These are phyloP conservation scores for Glarea lozoyensis DNA, from an alignment of 495 filamentous ascomycete species.

Conservation along the genomic window DNA sequence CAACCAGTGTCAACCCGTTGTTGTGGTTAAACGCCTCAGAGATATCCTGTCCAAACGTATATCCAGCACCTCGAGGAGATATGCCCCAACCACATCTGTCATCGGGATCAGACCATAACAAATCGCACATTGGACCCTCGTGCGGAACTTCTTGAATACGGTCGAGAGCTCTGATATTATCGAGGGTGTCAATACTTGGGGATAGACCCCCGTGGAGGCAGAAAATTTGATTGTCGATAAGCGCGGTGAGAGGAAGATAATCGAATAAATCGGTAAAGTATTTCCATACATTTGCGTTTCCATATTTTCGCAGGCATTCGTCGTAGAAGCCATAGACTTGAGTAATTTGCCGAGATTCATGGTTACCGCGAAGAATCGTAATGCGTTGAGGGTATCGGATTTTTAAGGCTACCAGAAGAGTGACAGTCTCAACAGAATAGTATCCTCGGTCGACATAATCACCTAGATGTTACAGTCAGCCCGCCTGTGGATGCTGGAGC, in stretches of 20 bases:
- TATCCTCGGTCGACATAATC: slow-evolving; percentile 97
- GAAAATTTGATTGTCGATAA: slow-evolving; percentile 99
- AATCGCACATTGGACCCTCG: slow-evolving; percentile 97
- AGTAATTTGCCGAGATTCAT: slow-evolving; percentile 95
- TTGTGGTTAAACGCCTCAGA: slow-evolving; percentile 99
- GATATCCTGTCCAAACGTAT: slow-evolving; percentile 98
- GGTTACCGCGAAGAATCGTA: slow-evolving; percentile 93
- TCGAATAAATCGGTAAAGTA: slow-evolving; percentile 99
- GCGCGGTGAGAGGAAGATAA: slow-evolving; percentile 92
- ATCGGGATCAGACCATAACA: slow-evolving; percentile 97
- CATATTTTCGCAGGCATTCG: slow-evolving; percentile 94
- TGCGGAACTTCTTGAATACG: slow-evolving; percentile 98
- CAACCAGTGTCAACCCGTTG: slow-evolving; percentile 93
- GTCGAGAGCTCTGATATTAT: slow-evolving; percentile 94
- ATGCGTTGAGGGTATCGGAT: slow-evolving; percentile 94
- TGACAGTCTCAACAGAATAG: slow-evolving; percentile 95
- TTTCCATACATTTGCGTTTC: slow-evolving; percentile 99
- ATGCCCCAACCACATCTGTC: slow-evolving; percentile 99
- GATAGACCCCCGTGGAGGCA: slow-evolving; percentile 95
- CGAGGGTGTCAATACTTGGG: slow-evolving; percentile 93
- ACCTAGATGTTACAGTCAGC: slow-evolving; percentile 39
- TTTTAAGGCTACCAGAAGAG: slow-evolving; percentile 87
- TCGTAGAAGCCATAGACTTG: slow-evolving; percentile 98
- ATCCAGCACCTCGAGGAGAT: slow-evolving; percentile 90
- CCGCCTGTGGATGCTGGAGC: not conserved